These are phyloP conservation scores for Tylopilus rubrobrunneus DNA, from an alignment of 768 basidiomycete species.

Conservation along the genomic window DNA sequence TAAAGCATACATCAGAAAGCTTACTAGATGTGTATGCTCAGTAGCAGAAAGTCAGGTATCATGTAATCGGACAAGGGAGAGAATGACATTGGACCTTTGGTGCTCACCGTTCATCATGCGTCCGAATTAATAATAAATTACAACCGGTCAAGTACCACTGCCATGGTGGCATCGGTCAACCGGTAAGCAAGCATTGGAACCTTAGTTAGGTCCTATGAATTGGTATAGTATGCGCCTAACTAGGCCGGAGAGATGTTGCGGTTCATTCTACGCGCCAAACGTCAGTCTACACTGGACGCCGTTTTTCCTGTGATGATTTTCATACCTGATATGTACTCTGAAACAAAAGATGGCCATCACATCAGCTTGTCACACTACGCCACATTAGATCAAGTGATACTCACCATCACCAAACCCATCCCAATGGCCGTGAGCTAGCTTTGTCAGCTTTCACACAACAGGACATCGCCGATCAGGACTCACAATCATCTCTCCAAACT, in stretches of 20 bases:
- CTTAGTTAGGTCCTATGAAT: conserved; percentile 80
- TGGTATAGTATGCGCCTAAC: conserved; percentile 82
- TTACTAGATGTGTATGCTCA: not conserved
- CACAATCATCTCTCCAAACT: conserved; percentile 64
- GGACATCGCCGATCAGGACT: conserved; percentile 24
- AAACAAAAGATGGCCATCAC: conserved; percentile 1
- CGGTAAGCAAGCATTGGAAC: not conserved
- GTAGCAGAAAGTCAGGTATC: no score
- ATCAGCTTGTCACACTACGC: conserved; percentile 3
- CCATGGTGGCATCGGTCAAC: not conserved
- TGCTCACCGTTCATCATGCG: not conserved
- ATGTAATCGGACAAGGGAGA: not conserved
- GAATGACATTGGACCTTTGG: not conserved
- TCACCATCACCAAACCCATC: conserved; percentile 90
- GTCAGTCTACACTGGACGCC: conserved; percentile 1
- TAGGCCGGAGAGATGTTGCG: conserved; percentile 76
- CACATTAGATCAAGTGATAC: conserved; percentile 20
- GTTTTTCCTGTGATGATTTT: not conserved
- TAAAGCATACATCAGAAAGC: not conserved
- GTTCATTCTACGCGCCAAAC: conserved; percentile 46
- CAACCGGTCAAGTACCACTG: not conserved
- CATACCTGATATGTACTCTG: conserved; percentile 75
- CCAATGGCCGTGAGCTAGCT: conserved; percentile 61
- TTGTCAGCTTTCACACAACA: conserved; percentile 6
- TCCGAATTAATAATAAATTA: not conserved